Base-by-base conservation (phyloP, 1,284 basidiomycete genomes). In the Marasmius oreades region DNA sequence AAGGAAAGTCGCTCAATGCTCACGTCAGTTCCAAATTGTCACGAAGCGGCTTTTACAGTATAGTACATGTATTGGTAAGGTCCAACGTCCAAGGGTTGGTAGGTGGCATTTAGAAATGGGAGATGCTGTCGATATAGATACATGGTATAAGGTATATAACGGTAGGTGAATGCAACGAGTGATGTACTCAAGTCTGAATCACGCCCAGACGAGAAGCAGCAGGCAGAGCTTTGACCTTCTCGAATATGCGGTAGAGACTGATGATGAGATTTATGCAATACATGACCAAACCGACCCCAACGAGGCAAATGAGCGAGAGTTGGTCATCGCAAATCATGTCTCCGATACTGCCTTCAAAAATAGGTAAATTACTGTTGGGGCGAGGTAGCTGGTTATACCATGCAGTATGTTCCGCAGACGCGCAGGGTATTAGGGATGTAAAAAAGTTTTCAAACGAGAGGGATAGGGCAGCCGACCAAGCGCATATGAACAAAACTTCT, bases 381-480 rank as follows among this genome's bases (percentile, higher is more conserved):
- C 81, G 78, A 11, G 78, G 77, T 4, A 88, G 69, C 57, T 80
- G 64, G 66, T 80, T 87, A 70, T 91, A 92, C 90, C 90, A 92
- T 6, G 82, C 76, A 18, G 77, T 86, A 34, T 72, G 71, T 24
- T 79, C 78, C 4, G 70, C 60, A 1, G 84, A 75, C 0, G 86
- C 79, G 65, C 93, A 96, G 34, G 88, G 85, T 55, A 95, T 82
- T 26, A 85, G 75, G 28, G 92, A 92, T 3, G 93, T 95, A 72
- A 95, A 93, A 71, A 89, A 93, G 67, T 95, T 93, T 77, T 96
- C 92, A 69, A 95, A 92, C 57, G 84, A 85, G 52, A 95, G 84
- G 12, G 91, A 88, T 45, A 96, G 79, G 31, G 90, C 86, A n/a
- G 92, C 90, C 58, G 91, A 92, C 93, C 93, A 96, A 20, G 90